Evolutionary conservation across 2,329 filamentous ascomycete species (phyloP), one percentile per base, ranked within the genome.

Genomic region (Talaromyces rugulosus): DNA sequence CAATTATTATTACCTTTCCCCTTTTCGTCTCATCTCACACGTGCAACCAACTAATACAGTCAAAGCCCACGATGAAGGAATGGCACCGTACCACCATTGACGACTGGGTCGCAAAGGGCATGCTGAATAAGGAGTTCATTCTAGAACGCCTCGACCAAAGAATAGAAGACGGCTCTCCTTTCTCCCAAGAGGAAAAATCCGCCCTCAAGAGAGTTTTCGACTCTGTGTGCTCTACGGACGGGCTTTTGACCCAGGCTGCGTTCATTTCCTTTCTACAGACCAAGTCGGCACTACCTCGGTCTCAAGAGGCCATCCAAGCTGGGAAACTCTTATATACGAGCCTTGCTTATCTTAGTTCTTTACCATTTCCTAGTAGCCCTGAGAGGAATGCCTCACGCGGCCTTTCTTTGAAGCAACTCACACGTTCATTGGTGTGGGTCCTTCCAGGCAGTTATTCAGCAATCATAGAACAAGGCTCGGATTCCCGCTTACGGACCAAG

Each of bases 271-370:
- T 60, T 44, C 23, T 60, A 28, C 18, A 53, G 33, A 60, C 18
- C 4, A 51, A 58, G 12, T 12, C 50, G 7, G 18, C 31, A 11
- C 27, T 55, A 14, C 58, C 34, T 42, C 47, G 8, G 16, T 60
- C 58, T 53, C n/a, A 23, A 60, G 56, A 58, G 28, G 47, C 18
- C n/a, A 55, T 44, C 8, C 14, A 40, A 54, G 58, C 44, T 18
- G 58, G 58, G 28, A 53, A 54, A 12, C 30, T 60, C 33, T 3
- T 60, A 7, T 60, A 55, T 47, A 28, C 33, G 14, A 60, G 50
- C 50, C 50, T 60, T n/a, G 27, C 36, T 5, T 60, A 60, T 9
- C 58, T 60, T 14, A 18, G 50, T 16, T 44, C 23, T 40, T 18
- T 60, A 2, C 58, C 58, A 40, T 60, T 42, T n/a, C 28, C 42